A percentile compares a stretch with the other conserved stretches of the same genome.
These are phyloP conservation scores for Clitopilus hobsonii DNA, from an alignment of 768 basidiomycete genomes.

Conservation along the genomic window DNA sequence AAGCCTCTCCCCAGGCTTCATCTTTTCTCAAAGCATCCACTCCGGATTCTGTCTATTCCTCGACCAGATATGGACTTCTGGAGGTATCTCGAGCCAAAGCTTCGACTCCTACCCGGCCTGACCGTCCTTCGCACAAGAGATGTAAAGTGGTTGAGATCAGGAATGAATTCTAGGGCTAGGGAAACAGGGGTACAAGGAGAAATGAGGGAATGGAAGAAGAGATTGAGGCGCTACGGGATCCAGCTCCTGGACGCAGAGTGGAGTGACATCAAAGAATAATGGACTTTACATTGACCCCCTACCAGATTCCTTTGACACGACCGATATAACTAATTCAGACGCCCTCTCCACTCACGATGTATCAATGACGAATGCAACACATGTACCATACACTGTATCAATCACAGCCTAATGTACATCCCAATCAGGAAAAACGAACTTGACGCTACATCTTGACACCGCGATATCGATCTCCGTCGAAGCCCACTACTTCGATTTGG, in stretches of 20 bases:
- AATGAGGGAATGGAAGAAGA: conserved; percentile 68
- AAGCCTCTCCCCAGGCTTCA: conserved; percentile 53
- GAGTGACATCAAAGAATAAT: conserved; percentile 38
- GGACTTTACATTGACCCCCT: neutral
- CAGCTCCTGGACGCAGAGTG: conserved; percentile 70
- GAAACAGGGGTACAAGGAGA: conserved; percentile 79
- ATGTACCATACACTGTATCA: neutral
- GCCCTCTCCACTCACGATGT: neutral
- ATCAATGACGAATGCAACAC: no score
- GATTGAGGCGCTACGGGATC: conserved; percentile 53
- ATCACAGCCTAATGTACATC: neutral
- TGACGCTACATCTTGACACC: no score
- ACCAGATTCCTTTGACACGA: no score
- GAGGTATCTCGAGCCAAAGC: conserved; percentile 44
- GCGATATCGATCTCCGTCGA: neutral
- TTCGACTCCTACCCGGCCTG: conserved; percentile 55
- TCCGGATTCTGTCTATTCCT: conserved; percentile 71
- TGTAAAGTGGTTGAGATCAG: conserved; percentile 67
- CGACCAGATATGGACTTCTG: conserved; percentile 64
- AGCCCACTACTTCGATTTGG: neutral
- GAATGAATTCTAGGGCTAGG: conserved; percentile 60
- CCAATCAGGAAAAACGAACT: neutral
- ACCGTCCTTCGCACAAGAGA: conserved; percentile 58
- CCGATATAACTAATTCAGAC: neutral
- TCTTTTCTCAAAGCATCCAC: conserved; percentile 29